Evolutionary conservation across 2,329 filamentous ascomycete species (phyloP).

Genomic region (Colletotrichum australisinense): DNA sequence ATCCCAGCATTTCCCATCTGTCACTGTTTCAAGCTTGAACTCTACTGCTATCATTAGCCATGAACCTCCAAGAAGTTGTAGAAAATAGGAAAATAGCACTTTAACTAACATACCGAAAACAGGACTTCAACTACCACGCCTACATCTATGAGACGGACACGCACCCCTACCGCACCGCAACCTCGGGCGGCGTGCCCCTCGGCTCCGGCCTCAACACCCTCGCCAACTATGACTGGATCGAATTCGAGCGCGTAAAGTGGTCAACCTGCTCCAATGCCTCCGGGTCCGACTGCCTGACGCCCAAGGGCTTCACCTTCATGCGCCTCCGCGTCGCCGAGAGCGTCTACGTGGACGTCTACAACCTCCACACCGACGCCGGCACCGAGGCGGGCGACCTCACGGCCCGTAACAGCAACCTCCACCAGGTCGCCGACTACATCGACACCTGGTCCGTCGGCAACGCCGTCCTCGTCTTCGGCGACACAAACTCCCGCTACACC

Average conservation of each 20-base stretch:
- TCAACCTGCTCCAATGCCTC: conserved; percentile 66
- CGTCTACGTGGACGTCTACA: conserved; percentile 73
- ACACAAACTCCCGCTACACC: conserved; percentile 75
- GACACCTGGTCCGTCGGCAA: conserved; percentile 66
- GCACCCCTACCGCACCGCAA: conserved; percentile 70
- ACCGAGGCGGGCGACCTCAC: conserved; percentile 61
- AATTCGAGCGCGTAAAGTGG: conserved; percentile 70
- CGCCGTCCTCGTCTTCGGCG: conserved; percentile 72
- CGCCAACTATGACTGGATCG: conserved; percentile 67
- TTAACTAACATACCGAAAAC: not conserved
- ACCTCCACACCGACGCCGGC: conserved; percentile 75
- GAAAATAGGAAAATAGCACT: not conserved
- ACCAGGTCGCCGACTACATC: conserved; percentile 70
- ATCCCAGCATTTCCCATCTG: conserved; percentile 3
- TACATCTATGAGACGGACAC: conserved; percentile 70
- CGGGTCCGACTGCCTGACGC: conserved; percentile 71
- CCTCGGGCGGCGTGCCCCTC: conserved; percentile 72
- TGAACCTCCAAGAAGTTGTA: not conserved
- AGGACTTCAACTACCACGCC: conserved; percentile 67
- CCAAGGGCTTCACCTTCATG: conserved; percentile 78
- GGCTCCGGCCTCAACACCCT: conserved; percentile 74
- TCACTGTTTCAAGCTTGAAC: conserved; percentile 11
- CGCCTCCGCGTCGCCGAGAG: conserved; percentile 62
- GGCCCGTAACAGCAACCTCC: conserved; percentile 69
- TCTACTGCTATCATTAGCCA: not conserved